Evolutionary conservation across 208 protist species (phyloP).

Genomic region (Acanthamoeba sp.): DNA sequence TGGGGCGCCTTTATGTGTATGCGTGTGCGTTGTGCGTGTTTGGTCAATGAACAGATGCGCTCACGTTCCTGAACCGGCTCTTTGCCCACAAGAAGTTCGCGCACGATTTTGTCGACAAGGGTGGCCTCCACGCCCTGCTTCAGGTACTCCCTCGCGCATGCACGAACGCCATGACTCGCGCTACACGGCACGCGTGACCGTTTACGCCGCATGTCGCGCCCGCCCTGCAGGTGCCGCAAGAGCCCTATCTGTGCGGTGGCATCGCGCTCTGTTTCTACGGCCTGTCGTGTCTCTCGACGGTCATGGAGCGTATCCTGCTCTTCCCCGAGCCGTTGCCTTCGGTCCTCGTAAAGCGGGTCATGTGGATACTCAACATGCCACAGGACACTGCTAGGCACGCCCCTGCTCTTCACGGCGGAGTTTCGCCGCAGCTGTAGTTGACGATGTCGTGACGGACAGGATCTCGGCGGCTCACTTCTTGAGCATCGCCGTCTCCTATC

Average conservation of each 20-base stretch:
- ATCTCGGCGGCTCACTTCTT: conserved; percentile 63
- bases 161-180: too few relatives aligned
- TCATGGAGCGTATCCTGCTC: conserved; percentile 79
- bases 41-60: conserved; percentile 25
- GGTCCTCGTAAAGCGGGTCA: conserved; percentile 2
- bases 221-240: conserved; percentile 65
- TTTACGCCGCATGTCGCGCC: too few relatives aligned
- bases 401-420: neutral
- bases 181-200: neutral
- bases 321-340: conserved; percentile 67
- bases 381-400: conserved; percentile 34
- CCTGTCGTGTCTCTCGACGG: conserved; percentile 62
- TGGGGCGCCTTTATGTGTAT: neutral
- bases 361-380: conserved; percentile 60
- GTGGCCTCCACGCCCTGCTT: conserved; percentile 76
- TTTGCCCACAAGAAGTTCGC: conserved; percentile 81
- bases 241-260: conserved; percentile 75
- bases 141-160: conserved; percentile 20
- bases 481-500: conserved; percentile 31
- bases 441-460: neutral
- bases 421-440: neutral
- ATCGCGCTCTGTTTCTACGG: conserved; percentile 78
- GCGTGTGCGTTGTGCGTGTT: neutral
- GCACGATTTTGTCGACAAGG: conserved; percentile 80
- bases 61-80: conserved; percentile 66